These are phyloP conservation scores for Ganoderma resinaceum DNA, from an alignment of 1,284 basidiomycete genomes.

Conservation along the genomic window DNA sequence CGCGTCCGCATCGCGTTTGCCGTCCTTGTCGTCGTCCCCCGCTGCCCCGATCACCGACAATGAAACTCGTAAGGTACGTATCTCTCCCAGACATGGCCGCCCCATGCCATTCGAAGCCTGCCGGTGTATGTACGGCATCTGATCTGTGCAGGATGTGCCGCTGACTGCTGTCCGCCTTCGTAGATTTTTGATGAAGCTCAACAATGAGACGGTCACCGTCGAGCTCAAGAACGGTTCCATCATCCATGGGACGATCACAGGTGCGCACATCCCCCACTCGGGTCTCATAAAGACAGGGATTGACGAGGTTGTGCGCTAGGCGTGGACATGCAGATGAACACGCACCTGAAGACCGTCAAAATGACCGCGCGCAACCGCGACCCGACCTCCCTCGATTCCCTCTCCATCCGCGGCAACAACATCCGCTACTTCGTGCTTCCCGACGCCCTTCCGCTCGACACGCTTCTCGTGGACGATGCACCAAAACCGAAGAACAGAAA, in stretches of 20 bases:
- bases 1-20: background rate
- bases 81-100: conserved; percentile 5
- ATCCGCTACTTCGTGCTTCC: conserved; percentile 96
- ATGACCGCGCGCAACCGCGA: conserved; percentile 92
- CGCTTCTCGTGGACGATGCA: conserved; percentile 95
- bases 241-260: conserved; percentile 97
- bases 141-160: background rate
- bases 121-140: conserved; percentile 7
- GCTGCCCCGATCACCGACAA: conserved; percentile 32
- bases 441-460: conserved; percentile 95
- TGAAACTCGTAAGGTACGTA: conserved; percentile 61
- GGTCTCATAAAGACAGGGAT: too few species aligned
- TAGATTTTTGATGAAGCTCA: conserved; percentile 99
- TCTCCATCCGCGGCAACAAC: conserved; percentile 93
- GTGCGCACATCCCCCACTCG: conserved; percentile 51
- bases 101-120: conserved; percentile 19
- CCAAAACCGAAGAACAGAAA: conserved; percentile 94
- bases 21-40: conserved; percentile 1
- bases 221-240: conserved; percentile 98
- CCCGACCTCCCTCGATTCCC: conserved; percentile 80
- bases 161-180: background rate
- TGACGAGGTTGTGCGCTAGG: conserved; percentile 53
- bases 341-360: conserved; percentile 96
- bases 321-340: conserved; percentile 98
- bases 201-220: conserved; percentile 98